A percentile compares a stretch with the other conserved stretches of the same genome.
These are phyloP conservation scores for Metschnikowia borealis DNA, from an alignment of 805 yeast genomes.

Conservation along the genomic window DNA sequence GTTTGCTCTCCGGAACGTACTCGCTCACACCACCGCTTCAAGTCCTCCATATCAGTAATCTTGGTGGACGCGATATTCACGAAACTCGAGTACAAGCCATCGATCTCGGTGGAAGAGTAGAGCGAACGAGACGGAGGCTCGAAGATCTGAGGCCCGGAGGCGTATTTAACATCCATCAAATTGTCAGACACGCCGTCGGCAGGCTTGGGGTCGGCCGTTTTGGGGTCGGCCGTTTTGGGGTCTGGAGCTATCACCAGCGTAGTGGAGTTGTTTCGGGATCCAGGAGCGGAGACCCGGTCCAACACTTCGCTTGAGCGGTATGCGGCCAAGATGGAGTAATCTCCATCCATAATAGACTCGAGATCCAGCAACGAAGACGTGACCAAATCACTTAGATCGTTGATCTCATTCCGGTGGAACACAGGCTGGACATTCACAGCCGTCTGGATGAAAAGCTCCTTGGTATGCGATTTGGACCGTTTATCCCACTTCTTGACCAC, in stretches of 20 bases:
- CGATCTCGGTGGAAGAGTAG: conserved; percentile 47
- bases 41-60: conserved; percentile 34
- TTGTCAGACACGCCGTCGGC: conserved; percentile 2
- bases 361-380: conserved; percentile 66
- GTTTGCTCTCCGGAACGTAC: conserved; percentile 23
- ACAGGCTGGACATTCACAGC: conserved; percentile 97
- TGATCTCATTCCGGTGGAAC: conserved; percentile 83
- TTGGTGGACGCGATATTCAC: conserved; percentile 47
- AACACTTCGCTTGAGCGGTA: conserved; percentile 2
- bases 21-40: conserved; percentile 39
- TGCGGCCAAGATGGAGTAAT: conserved; percentile 30
- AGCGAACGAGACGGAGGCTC: conserved; percentile 15
- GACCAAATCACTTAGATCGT: conserved; percentile 74
- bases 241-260: conserved; percentile 8
- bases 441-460: conserved; percentile 83
- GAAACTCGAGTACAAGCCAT: conserved; percentile 70
- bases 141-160: neutral
- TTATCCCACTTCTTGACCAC: conserved; percentile 98
- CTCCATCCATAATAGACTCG: conserved; percentile 54
- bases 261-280: conserved; percentile 1
- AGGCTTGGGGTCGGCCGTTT: conserved; percentile 1
- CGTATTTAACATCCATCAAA: neutral
- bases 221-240: conserved; percentile 3
- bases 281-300: neutral
- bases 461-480: conserved; percentile 89